Evolutionary conservation across 192 early-diverging fungal genomes (phyloP), one percentile per base, ranked within the genome.

Genomic region (Podila epicladia): DNA sequence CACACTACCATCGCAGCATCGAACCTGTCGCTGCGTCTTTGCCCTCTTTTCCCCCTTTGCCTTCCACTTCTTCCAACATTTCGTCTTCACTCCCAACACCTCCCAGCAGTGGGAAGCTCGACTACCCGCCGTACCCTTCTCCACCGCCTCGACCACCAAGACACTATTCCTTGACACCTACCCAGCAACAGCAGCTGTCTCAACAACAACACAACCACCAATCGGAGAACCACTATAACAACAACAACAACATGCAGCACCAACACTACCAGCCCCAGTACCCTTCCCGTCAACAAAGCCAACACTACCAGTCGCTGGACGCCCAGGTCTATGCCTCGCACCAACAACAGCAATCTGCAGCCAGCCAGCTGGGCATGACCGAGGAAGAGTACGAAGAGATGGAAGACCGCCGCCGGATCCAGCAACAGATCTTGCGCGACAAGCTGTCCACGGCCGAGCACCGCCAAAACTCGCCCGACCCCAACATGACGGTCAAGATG

Each of bases 361-460:
- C 53, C 53, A 55, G 24, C 35, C 62, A 29, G 35, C 20, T 38
- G 9, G 71, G 70, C 13, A 58, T 80, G 66, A 73, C 71, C 17
- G 71, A 69, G 35, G 77, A 80, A 31, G 58, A 72, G 20, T 65
- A 41, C 24, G 77, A 80, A 60, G 77, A 80, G 48, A 69, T 80
- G 67, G 77, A 80, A 48, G 77, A 80, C 35, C 77, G 77, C 9
- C 65, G 77, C 12, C 70, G 71, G 35, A 80, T 80, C 66, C 70
- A 80, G n/a, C 71, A 80, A 51, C 77, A 69, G 13, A 80, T 80
- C 45, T 38, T 80, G 41, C 58, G 67, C 2, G 77, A 80, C 11
- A 80, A 80, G 35, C 63, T 80, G 15, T 65, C 53, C 9, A 65
- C 64, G 5, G 77, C 70, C 32, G 71, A 59, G 11, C 59, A n/a